These are phyloP conservation scores for Aspergillus felis DNA, from an alignment of 2,329 filamentous ascomycete genomes.

Conservation along the genomic window DNA sequence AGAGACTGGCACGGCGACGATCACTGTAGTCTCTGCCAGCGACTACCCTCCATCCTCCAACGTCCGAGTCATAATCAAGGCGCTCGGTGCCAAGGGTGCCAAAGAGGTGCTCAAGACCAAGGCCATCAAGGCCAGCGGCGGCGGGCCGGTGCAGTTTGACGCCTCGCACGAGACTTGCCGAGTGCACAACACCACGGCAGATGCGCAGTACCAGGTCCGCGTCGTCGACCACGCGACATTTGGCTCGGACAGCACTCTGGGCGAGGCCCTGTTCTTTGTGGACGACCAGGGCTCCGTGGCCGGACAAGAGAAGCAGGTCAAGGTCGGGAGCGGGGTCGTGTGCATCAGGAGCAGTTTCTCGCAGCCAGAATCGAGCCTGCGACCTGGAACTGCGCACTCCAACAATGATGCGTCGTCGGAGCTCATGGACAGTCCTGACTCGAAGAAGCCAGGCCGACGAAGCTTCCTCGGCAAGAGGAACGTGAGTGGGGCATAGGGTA, in stretches of 20 bases:
- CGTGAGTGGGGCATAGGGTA: constrained; percentile 27
- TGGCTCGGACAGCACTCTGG: constrained; percentile 75
- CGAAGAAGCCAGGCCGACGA: constrained; percentile 39
- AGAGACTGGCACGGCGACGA: constrained; percentile 70
- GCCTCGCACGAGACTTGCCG: constrained; percentile 68
- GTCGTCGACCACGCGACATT: constrained; percentile 84
- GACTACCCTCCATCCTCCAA: constrained; percentile 74
- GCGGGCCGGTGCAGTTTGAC: constrained; percentile 66
- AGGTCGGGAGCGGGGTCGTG: constrained; percentile 69
- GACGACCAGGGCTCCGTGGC: constrained; percentile 67
- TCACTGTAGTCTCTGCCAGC: constrained; percentile 73
- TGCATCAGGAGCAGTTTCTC: constrained; percentile 70
- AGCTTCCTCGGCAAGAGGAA: constrained; percentile 46
- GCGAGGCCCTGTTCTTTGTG: constrained; percentile 86
- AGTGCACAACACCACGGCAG: constrained; percentile 66
- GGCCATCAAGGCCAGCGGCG: constrained; percentile 68
- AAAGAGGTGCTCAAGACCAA: constrained; percentile 92
- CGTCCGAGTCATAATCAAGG: constrained; percentile 70
- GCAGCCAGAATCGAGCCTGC: constrained; percentile 42
- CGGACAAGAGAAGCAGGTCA: constrained; percentile 67
- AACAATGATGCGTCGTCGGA: constrained; percentile 25
- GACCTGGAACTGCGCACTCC: constrained; percentile 36
- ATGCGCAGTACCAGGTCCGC: constrained; percentile 79
- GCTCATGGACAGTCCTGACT: constrained; percentile 37
- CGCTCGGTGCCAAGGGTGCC: constrained; percentile 60